Evolutionary conservation across 306 rosid genomes (phyloP).

Genomic region (Lathyrus sativus): DNA sequence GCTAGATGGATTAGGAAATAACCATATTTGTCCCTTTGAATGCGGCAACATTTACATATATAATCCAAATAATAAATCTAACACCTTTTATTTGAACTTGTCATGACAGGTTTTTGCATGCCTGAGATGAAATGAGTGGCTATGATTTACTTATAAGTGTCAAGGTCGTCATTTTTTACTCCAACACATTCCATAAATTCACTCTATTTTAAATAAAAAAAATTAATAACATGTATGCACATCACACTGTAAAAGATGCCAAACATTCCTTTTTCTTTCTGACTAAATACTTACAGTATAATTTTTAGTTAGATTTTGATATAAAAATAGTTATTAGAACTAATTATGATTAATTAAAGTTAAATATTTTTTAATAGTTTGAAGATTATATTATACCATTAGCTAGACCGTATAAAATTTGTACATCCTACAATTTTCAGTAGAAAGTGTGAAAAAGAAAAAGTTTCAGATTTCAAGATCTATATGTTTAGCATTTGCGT

Average conservation of each 20-base stretch:
- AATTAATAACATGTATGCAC: slow-evolving; percentile 2
- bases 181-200: slow-evolving; percentile 49
- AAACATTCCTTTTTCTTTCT: slow-evolving; percentile 38
- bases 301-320: neutral
- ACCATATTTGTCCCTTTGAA: slow-evolving; percentile 13
- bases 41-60: neutral
- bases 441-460: slow-evolving; percentile 24
- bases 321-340: neutral
- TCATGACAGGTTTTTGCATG: slow-evolving; percentile 99
- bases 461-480: slow-evolving; percentile 40
- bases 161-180: slow-evolving; percentile 62
- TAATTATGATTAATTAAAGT: neutral
- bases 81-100: slow-evolving; percentile 71
- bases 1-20: slow-evolving; percentile 38
- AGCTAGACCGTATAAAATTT: too few species aligned
- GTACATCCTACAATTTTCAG: slow-evolving; percentile 17
- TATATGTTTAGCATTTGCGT: slow-evolving; percentile 21
- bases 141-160: slow-evolving; percentile 90
- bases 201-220: slow-evolving; percentile 36
- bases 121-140: slow-evolving; percentile 99
- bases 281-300: neutral
- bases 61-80: neutral
- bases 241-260: slow-evolving; percentile 32
- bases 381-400: neutral
- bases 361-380: neutral